Evolutionary conservation across 257 asterid species (phyloP).

Genomic region (Przewalskia tangutica): DNA sequence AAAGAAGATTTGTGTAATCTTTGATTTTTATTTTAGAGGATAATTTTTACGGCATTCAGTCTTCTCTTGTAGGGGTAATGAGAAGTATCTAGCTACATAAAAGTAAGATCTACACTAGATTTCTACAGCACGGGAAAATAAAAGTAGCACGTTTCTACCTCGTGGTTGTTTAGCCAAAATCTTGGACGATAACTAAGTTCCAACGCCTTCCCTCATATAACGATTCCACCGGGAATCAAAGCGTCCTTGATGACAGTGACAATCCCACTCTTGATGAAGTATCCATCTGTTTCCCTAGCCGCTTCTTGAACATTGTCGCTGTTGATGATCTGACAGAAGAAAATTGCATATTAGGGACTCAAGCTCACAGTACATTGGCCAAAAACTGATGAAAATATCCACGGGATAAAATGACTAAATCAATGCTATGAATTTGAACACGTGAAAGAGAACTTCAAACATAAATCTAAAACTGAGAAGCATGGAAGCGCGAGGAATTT

Average conservation of each 20-base stretch:
- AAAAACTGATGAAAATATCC: neutral
- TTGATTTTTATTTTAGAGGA: neutral
- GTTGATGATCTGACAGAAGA: slow-evolving; percentile 49
- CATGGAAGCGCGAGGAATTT: neutral
- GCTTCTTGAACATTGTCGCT: slow-evolving; percentile 79
- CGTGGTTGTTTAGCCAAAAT: neutral
- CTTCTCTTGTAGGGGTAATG: neutral
- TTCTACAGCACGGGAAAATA: slow-evolving; percentile 4
- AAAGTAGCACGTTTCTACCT: neutral
- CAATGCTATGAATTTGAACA: neutral
- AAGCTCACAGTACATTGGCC: neutral
- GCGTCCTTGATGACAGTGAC: slow-evolving; percentile 92
- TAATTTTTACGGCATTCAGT: neutral
- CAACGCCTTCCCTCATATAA: slow-evolving; percentile 29
- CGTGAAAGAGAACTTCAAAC: neutral
- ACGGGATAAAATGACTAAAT: neutral
- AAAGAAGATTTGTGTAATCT: neutral
- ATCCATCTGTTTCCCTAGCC: slow-evolving; percentile 88
- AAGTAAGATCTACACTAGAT: slow-evolving; percentile 12
- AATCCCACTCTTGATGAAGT: slow-evolving; percentile 88
- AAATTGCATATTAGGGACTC: neutral
- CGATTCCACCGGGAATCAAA: slow-evolving; percentile 55
- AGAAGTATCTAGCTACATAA: slow-evolving; percentile 1
- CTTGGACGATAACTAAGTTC: neutral
- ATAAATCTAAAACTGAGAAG: neutral